A percentile compares a stretch with the other conserved stretches of the same genome.
These are phyloP conservation scores for Tricholoma bakamatsutake DNA, from an alignment of 768 basidiomycete species.

Conservation along the genomic window DNA sequence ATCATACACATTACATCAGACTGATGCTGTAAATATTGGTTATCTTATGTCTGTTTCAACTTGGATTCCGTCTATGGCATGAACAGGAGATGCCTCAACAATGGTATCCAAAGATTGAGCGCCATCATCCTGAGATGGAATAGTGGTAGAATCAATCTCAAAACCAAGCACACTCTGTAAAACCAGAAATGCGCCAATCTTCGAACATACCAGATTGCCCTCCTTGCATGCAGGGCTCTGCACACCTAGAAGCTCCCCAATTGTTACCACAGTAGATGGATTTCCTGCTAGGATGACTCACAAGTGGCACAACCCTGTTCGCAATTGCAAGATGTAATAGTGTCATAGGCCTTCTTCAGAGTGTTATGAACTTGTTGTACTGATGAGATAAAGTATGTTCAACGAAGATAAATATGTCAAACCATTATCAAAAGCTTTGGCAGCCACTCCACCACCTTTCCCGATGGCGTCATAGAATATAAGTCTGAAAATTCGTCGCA, in stretches of 20 bases:
- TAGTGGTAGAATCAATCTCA: conserved; percentile 30
- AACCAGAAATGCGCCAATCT: conserved; percentile 66
- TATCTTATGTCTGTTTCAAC: conserved; percentile 30
- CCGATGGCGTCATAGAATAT: conserved; percentile 77
- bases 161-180: conserved; percentile 54
- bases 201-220: conserved; percentile 67
- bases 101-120: conserved; percentile 41
- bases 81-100: conserved; percentile 45
- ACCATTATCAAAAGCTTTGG: conserved; percentile 83
- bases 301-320: conserved; percentile 66
- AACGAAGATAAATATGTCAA: conserved; percentile 10
- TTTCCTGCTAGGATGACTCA: conserved; percentile 22
- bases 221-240: conserved; percentile 62
- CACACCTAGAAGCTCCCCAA: conserved; percentile 44
- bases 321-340: conserved; percentile 60
- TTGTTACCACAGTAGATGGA: neutral
- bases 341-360: conserved; percentile 50
- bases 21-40: conserved; percentile 1
- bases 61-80: conserved; percentile 35
- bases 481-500: conserved; percentile 37
- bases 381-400: neutral
- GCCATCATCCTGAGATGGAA: conserved; percentile 28
- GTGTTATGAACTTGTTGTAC: conserved; percentile 44
- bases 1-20: conserved; percentile 5
- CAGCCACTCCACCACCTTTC: conserved; percentile 63